Conservation (phyloP, 2,329 filamentous ascomycete species). For the Daldinia sp. region DNA sequence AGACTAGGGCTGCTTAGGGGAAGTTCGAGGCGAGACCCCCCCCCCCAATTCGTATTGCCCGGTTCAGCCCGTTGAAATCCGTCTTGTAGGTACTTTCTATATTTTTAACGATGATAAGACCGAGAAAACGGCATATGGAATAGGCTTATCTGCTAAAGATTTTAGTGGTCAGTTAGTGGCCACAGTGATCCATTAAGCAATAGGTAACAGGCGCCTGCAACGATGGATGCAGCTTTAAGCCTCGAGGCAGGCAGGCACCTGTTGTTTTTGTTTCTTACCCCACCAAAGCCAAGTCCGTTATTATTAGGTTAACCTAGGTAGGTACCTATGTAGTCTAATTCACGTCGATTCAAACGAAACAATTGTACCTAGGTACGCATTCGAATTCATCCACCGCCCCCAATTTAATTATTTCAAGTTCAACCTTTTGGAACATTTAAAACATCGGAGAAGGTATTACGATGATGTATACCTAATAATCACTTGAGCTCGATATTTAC, state of each 20-base stretch:
- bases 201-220: conserved; percentile 3
- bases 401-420: neutral
- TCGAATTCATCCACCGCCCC: no score
- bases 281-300: neutral
- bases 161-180: neutral
- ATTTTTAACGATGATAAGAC: neutral
- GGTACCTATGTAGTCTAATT: no score
- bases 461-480: no score
- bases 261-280: neutral
- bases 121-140: neutral
- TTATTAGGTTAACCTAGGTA: neutral
- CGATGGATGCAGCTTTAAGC: neutral
- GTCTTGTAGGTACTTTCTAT: neutral
- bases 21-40: conserved; percentile 2
- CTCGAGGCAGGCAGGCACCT: neutral
- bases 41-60: neutral
- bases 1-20: neutral
- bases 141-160: neutral
- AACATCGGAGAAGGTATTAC: neutral
- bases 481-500: no score
- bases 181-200: neutral
- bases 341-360: no score
- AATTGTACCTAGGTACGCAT: no score
- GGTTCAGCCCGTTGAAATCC: neutral
- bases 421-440: no score